Conservation (phyloP, 192 early-diverging fungal species). For the Borealophlyctis nickersoniae region DNA sequence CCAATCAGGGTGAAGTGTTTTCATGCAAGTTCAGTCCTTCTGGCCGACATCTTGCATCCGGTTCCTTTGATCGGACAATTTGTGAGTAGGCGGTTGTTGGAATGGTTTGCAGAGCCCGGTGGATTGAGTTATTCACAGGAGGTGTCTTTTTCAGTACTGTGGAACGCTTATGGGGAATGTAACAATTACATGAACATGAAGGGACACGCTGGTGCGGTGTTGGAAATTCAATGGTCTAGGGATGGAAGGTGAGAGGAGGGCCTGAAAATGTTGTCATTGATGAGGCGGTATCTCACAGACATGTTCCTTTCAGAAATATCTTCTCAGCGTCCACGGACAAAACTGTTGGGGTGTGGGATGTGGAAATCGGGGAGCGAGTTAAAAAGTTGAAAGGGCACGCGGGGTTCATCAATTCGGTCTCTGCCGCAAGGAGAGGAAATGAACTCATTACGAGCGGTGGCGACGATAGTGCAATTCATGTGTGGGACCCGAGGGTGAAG, state of each 20-base stretch:
- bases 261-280: no score
- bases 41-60: constrained; percentile 81
- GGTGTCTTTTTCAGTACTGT: constrained; percentile 61
- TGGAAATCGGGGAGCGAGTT: constrained; percentile 74
- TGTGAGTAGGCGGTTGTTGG: constrained; percentile 47
- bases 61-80: constrained; percentile 76
- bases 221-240: constrained; percentile 90
- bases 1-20: constrained; percentile 64
- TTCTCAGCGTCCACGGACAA: constrained; percentile 83
- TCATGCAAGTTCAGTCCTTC: constrained; percentile 80
- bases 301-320: constrained; percentile 51
- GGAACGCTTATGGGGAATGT: constrained; percentile 92
- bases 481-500: constrained; percentile 47
- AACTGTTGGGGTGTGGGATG: constrained; percentile 74
- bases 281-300: neutral
- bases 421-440: constrained; percentile 63
- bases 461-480: constrained; percentile 77
- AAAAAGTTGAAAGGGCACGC: constrained; percentile 79
- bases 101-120: neutral
- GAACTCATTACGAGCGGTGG: constrained; percentile 78
- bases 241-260: constrained; percentile 59
- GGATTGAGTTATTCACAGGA: neutral
- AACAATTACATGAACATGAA: constrained; percentile 82
- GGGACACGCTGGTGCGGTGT: constrained; percentile 79
- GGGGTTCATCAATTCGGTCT: constrained; percentile 76